Evolutionary conservation across 345 rosid species (phyloP), one percentile per base, ranked within the genome.

Genomic region (Hirschfeldia incana): DNA sequence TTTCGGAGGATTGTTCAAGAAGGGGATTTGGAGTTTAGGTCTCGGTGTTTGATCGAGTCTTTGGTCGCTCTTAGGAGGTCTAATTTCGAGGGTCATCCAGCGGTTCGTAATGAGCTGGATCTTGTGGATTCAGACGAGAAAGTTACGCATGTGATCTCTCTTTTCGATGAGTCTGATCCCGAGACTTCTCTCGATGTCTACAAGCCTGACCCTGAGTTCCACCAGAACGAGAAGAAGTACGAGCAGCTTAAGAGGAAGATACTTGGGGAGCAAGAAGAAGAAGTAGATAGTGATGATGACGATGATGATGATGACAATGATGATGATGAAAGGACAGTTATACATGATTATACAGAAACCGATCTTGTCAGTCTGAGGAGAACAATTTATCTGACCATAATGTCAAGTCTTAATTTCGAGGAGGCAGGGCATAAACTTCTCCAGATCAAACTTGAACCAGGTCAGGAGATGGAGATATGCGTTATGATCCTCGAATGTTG

Each of bases 341-440:
- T 90, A 80, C 79, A 60, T 46, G 98, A 93, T 61, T 89, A 90
- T 79, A 90, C 95, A 2, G 97, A 89, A 79, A 88, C 97, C 5
- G 89, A 94, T 80, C 94, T 90, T 80, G 73, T 91, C 15, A 90
- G 87, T 78, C 92, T 91, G 37, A 86, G 98, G 59, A 90, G 95
- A 81, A 89, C 93, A 55, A 89, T 94, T 55, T 91, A 90, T 77
- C 83, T 85, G 5, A 90, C 95, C 5, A 90, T 94, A 66, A 90
- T 94, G 94, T 90, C 97, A 12, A 90, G 94, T 82, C 92, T 90
- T 60, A 92, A 86, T 72, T 91, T 91, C 51, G 96, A 94, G 85
- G 97, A 91, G 84, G 95, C 95, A 55, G 92, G 94, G 60, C 98
- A 94, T 80, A 93, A 91, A 70, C 83, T 93, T 11, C 68, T 89